Evolutionary conservation across 2,329 filamentous ascomycete species (phyloP).

Genomic region (Trichoderma koningiopsis): DNA sequence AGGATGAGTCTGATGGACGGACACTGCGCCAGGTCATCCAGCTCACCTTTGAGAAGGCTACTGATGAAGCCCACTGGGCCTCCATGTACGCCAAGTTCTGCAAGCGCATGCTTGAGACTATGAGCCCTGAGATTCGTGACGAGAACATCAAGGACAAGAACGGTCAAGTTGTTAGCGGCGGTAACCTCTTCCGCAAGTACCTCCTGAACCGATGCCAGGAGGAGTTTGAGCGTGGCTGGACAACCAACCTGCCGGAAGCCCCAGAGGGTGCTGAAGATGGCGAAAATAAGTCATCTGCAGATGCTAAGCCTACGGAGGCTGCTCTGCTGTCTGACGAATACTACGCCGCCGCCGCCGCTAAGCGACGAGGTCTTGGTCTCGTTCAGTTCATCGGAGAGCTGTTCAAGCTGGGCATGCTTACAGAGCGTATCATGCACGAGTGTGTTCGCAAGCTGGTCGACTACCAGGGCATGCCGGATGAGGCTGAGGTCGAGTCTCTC

Average conservation of each 20-base stretch:
- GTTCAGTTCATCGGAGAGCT: slow-evolving; percentile 99
- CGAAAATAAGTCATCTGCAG: slow-evolving; percentile 55
- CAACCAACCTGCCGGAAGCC: slow-evolving; percentile 76
- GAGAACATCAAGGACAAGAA: slow-evolving; percentile 92
- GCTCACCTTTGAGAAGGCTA: slow-evolving; percentile 98
- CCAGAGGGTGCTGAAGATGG: slow-evolving; percentile 60
- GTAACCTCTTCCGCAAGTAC: slow-evolving; percentile 96
- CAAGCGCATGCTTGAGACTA: slow-evolving; percentile 92
- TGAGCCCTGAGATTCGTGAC: slow-evolving; percentile 93
- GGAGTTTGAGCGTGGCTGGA: slow-evolving; percentile 98
- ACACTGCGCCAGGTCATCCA: slow-evolving; percentile 97
- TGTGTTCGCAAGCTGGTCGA: slow-evolving; percentile 97
- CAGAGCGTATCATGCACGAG: slow-evolving; percentile 98
- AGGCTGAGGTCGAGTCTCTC: slow-evolving; percentile 94
- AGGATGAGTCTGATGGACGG: slow-evolving; percentile 90
- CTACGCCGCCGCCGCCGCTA: slow-evolving; percentile 89
- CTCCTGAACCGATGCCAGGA: slow-evolving; percentile 97
- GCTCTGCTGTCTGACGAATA: slow-evolving; percentile 94
- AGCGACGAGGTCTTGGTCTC: slow-evolving; percentile 94
- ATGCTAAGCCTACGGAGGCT: slow-evolving; percentile 66
- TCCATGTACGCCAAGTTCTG: slow-evolving; percentile 99
- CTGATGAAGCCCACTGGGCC: slow-evolving; percentile 97
- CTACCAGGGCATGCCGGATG: slow-evolving; percentile 89
- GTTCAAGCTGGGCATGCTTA: slow-evolving; percentile 98
- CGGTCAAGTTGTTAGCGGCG: slow-evolving; percentile 85